phyloP scores from a whole-genome alignment of 768 basidiomycete species.

The Auricularia sp. region DNA sequence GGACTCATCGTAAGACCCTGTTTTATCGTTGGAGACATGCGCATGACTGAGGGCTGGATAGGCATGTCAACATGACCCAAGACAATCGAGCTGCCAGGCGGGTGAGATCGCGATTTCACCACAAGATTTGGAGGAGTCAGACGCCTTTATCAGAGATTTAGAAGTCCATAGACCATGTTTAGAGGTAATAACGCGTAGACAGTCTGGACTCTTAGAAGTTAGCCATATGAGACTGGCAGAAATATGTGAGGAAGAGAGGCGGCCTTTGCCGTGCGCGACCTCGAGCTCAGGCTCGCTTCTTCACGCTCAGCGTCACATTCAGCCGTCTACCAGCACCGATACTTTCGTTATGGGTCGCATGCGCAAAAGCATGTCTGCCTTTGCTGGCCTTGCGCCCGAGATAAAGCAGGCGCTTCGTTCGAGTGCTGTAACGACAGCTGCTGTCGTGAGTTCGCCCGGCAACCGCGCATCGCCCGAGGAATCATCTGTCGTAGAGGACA shows the following conservation, averaged over 20 bases:
- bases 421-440: too few species aligned
- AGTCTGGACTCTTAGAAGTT: too few species aligned
- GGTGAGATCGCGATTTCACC: constrained; percentile 31
- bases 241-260: too few species aligned
- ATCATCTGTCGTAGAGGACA: constrained; percentile 31
- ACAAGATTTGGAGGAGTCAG: constrained; percentile 31
- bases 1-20: constrained; percentile 28
- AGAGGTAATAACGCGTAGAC: too few species aligned
- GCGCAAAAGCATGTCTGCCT: background rate
- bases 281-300: too few species aligned
- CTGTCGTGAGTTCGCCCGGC: constrained; percentile 27
- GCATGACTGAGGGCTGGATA: constrained; percentile 8
- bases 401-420: constrained; percentile 30
- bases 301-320: too few species aligned
- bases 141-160: constrained; percentile 23
- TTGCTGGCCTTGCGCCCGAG: background rate
- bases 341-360: background rate
- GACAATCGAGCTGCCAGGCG: constrained; percentile 32
- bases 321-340: too few species aligned
- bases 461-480: constrained; percentile 44
- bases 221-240: too few species aligned
- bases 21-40: background rate
- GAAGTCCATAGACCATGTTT: too few species aligned
- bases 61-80: constrained; percentile 29
- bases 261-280: too few species aligned